A percentile compares a stretch with the other conserved stretches of the same genome.
Conservation (phyloP, 2,329 filamentous ascomycete species). For the Aspergillus novofumigatus region DNA sequence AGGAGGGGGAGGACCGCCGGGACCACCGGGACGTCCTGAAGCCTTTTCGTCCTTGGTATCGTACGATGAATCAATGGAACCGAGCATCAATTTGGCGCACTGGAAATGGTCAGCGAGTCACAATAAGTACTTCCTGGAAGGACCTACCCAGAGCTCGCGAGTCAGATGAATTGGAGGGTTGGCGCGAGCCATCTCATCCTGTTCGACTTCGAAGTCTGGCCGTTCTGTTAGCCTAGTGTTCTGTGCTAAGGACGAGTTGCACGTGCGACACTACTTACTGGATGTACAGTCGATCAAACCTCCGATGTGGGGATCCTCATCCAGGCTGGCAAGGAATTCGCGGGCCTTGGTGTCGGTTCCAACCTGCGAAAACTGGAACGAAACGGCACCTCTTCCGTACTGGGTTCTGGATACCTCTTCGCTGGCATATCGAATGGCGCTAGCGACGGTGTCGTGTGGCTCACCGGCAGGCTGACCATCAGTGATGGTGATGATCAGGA, state of each 20-base stretch:
- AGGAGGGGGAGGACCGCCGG: conserved; percentile 14
- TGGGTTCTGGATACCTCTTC: conserved; percentile 48
- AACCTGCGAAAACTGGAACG: conserved; percentile 67
- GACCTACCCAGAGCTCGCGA: conserved; percentile 57
- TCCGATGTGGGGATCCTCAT: conserved; percentile 60
- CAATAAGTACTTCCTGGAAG: background rate
- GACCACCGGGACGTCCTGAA: conserved; percentile 30
- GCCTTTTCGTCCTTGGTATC: conserved; percentile 62
- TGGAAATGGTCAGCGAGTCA: conserved; percentile 19
- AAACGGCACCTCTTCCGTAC: conserved; percentile 56
- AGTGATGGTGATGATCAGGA: conserved; percentile 63
- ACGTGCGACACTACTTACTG: conserved; percentile 45
- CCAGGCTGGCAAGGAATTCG: conserved; percentile 61
- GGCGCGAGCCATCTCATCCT: conserved; percentile 60
- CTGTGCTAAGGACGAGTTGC: background rate
- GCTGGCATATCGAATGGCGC: conserved; percentile 54
- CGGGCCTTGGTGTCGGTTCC: conserved; percentile 63
- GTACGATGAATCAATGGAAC: conserved; percentile 62
- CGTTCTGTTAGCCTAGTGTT: conserved; percentile 13
- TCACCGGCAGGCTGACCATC: conserved; percentile 65
- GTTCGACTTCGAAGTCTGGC: conserved; percentile 63
- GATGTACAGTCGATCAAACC: conserved; percentile 64
- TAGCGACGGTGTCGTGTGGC: conserved; percentile 51
- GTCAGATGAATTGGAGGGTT: conserved; percentile 60
- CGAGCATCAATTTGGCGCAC: conserved; percentile 63